phyloP scores from a whole-genome alignment of 176 grass and related monocot genomes.

The Paspalum notatum region DNA sequence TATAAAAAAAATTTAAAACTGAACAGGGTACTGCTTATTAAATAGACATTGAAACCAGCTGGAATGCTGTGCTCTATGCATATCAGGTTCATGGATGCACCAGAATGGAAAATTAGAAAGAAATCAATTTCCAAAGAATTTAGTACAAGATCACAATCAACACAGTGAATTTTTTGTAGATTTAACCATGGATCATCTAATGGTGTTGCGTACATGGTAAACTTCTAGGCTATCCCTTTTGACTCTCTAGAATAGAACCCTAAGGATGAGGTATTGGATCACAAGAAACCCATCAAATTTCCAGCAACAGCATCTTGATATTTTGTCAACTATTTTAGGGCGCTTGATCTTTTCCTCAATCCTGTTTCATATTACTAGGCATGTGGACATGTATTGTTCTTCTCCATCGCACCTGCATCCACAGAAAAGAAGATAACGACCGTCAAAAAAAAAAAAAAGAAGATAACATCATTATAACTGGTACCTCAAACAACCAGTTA shows the following conservation, averaged over 20 bases:
- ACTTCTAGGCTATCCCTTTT: not conserved
- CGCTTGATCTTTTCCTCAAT: not conserved
- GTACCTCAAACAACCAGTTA: constrained; percentile 8
- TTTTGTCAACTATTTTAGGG: not conserved
- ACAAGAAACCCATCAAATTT: not conserved
- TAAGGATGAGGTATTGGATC: not conserved
- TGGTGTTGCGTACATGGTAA: not conserved
- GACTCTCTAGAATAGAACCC: not conserved
- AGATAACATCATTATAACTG: constrained; percentile 19
- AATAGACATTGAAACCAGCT: too few relatives aligned
- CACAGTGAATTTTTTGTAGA: not conserved
- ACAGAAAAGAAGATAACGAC: too few relatives aligned
- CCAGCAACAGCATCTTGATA: constrained; percentile 11
- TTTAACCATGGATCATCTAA: not conserved
- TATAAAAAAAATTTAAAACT: too few relatives aligned
- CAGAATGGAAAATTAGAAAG: not conserved
- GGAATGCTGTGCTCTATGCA: not conserved
- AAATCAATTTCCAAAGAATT: not conserved
- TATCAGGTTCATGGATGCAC: not conserved
- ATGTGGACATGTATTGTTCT: not conserved
- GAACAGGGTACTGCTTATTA: too few relatives aligned
- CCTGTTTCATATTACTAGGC: constrained; percentile 1
- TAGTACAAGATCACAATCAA: constrained; percentile 1
- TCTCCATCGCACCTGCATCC: constrained; percentile 18
- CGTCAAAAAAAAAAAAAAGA: not conserved